Evolutionary conservation across 345 rosid species (phyloP), one percentile per base, ranked within the genome.

Genomic region (Corchorus capsularis): DNA sequence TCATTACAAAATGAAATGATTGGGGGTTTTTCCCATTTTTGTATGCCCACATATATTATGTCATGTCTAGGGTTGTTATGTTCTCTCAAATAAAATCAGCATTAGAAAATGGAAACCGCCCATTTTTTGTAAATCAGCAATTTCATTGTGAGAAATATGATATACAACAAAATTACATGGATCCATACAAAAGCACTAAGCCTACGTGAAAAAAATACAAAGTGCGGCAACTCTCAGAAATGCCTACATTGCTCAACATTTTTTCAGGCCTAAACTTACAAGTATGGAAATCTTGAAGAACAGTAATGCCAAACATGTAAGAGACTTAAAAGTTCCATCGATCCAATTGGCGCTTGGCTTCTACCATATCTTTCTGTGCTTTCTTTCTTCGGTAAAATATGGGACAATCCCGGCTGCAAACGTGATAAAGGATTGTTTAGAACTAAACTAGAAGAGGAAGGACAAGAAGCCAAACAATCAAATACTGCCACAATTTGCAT

Each of bases 361-460:
- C 94, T 69, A 84, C 92, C 97, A 96, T 92, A 85, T 96, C 98
- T 75, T 93, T 96, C 73, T 96, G 95, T 71, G 91, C 99, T 84
- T 93, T 96, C 86, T 89, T 93, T 78, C 99, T 88, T 83, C 99
- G 88, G 81, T 92, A 96, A 82, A 96, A 96, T 86, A 96, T 96
- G 43, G 99, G 99, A 75, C 99, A 96, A 85, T 93, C 97, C 63
- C 98, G 97, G 78, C 99, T 96, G 89, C 54, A 62, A 39, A 80
- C 62, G 67, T 39, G 71, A 17, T 19, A 64, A 8, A 68, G 8
- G 14, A 22, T 9, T 22, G 54, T n/a, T 78, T 47, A 62, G 1
- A 74, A 57, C 3, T 35, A 61, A 50, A 50, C 53, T 45, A 75
- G 17, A 35, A 13, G n/a, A 49, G 34, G 32, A 61, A 14, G 22